Percentiles rank a stretch among this genome's conserved stretches.
Evolutionary conservation across 257 asterid genomes (phyloP).

Genomic region (Leptodermis oblonga): DNA sequence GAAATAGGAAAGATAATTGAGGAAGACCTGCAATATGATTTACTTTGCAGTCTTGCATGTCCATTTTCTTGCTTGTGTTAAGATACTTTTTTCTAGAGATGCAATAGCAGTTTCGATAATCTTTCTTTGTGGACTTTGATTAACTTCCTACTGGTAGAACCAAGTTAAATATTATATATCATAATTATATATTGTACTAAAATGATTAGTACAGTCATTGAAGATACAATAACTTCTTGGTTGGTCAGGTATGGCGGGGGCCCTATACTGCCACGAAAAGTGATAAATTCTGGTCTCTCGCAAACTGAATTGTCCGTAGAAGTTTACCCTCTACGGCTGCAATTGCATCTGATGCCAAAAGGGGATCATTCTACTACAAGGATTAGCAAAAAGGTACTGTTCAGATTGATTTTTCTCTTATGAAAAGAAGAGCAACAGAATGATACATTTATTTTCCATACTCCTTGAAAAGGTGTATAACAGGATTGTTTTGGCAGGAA

Average conservation of each 20-base stretch:
- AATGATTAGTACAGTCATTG: not conserved
- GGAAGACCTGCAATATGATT: not conserved
- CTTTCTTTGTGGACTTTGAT: not conserved
- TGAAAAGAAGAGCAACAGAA: not conserved
- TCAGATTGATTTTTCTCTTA: not conserved
- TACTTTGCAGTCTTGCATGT: not conserved
- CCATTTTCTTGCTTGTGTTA: not conserved
- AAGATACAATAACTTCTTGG: slow-evolving; percentile 21
- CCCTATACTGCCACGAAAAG: slow-evolving; percentile 84
- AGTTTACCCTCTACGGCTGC: slow-evolving; percentile 94
- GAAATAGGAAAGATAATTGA: not conserved
- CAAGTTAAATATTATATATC: not conserved
- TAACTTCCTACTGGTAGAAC: not conserved
- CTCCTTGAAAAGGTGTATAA: not conserved
- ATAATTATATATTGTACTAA: not conserved
- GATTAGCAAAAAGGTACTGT: slow-evolving; percentile 89
- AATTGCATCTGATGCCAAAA: slow-evolving; percentile 90
- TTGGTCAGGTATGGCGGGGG: slow-evolving; percentile 95
- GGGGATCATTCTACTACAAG: slow-evolving; percentile 70
- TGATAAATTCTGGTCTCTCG: slow-evolving; percentile 83
- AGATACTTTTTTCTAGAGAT: not conserved
- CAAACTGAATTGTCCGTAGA: slow-evolving; percentile 95
- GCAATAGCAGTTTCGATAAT: not conserved
- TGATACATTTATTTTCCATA: not conserved
- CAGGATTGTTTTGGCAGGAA: slow-evolving; percentile 53